Evolutionary conservation across 345 rosid species (phyloP).

Genomic region (Hirschfeldia incana): DNA sequence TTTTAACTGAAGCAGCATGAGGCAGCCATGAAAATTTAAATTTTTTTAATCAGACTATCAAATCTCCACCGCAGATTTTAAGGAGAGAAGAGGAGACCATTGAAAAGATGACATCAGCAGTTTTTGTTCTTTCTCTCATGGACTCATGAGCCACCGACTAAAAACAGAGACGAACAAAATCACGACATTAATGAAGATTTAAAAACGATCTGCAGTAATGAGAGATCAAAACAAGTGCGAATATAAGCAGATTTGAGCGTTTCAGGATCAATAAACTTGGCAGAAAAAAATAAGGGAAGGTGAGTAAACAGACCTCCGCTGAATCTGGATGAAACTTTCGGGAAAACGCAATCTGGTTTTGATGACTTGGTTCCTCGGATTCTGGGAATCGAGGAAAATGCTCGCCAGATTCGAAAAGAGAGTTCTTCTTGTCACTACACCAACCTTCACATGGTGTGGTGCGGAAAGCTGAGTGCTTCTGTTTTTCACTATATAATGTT

Average conservation of each 20-base stretch:
- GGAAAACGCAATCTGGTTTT: slow-evolving; percentile 4
- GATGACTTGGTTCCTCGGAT: neutral
- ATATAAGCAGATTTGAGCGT: slow-evolving; percentile 31
- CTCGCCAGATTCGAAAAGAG: slow-evolving; percentile 33
- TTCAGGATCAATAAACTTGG: neutral
- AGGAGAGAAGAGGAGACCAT: neutral
- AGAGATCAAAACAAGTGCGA: slow-evolving; percentile 17
- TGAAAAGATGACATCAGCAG: slow-evolving; percentile 15
- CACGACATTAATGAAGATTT: neutral
- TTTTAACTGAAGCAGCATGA: slow-evolving; percentile 5
- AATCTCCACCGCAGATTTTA: slow-evolving; percentile 20
- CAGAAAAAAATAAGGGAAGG: neutral
- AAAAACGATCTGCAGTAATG: slow-evolving; percentile 27
- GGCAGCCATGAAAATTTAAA: slow-evolving; percentile 3
- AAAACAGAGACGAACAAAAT: slow-evolving; percentile 14
- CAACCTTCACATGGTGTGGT: slow-evolving; percentile 42
- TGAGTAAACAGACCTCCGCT: slow-evolving; percentile 33
- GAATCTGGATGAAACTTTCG: slow-evolving; percentile 18
- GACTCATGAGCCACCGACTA: slow-evolving; percentile 31
- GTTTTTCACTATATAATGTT: slow-evolving; percentile 24
- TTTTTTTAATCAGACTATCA: slow-evolving; percentile 16
- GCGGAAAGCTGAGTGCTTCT: slow-evolving; percentile 38
- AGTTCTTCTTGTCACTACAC: slow-evolving; percentile 35
- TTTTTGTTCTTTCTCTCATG: slow-evolving; percentile 29
- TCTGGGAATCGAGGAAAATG: slow-evolving; percentile 14